Base-by-base conservation (phyloP, 495 filamentous ascomycete genomes). In the Durotheca rogersii region DNA sequence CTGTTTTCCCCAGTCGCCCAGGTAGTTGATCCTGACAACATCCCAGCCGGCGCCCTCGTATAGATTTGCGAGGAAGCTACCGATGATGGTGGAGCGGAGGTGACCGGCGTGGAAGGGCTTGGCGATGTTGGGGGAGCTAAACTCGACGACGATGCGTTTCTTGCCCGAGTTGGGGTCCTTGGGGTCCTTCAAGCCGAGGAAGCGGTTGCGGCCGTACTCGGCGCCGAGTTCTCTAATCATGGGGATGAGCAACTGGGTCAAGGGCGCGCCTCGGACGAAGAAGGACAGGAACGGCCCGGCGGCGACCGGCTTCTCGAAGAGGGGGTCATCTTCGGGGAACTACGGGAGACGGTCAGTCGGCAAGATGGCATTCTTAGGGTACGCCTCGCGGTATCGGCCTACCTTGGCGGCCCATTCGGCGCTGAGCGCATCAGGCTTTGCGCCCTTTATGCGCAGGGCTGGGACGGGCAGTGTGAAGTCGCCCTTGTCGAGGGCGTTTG, bases 381-480 rank as follows among this genome's bases (percentile, higher is more conserved):
- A 14, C 12, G 25, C 18, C n/a, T n/a, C 14, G 14, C 7, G 17
- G n/a, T 6, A n/a, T n/a, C n/a, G n/a, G 29, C 51, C 29, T 54
- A 80, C 81, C 74, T 89, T 87, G 41, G 78, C 78, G 11, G 75
- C 81, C 75, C 89, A 83, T 57, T 94, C 85, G 46, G 75, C 68
- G 33, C 80, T 82, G 18, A 90, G 74, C 58, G 86, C 87, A 34
- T 79, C 69, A 7, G 88, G 88, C 58, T 91, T 95, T 72, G 82
- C 83, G 44, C 86, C 84, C 71, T 93, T 92, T 50, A 95, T 73
- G 39, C 87, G 78, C 41, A 96, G 73, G 9, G 90, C 79, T 6
- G 92, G 85, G 23, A 89, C 84, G 40, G 92, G 82, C 27, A 96
- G 72, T 35, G 85, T 73, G 55, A 97, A 70, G 65, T 97, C 92